Percentiles rank a stretch among this genome's conserved stretches.
phyloP scores from a whole-genome alignment of 2,329 filamentous ascomycete genomes.

The Ciborinia camelliae region DNA sequence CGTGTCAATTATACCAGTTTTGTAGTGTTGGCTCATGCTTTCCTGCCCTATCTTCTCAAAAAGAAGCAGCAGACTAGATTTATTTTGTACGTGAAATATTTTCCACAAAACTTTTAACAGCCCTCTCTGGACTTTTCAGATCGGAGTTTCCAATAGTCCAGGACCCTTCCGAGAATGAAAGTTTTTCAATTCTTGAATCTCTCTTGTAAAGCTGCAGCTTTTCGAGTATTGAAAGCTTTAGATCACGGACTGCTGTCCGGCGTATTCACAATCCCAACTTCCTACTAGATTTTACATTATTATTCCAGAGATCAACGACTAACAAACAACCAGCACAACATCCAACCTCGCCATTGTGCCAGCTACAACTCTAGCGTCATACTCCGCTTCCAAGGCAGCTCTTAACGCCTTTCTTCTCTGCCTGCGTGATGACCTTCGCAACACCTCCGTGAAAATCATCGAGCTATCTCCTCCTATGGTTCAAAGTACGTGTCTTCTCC shows the following conservation, averaged over 20 bases:
- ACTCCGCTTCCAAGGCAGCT: slow-evolving; percentile 46
- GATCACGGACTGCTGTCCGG: too few relatives aligned
- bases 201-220: too few relatives aligned
- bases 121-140: too few relatives aligned
- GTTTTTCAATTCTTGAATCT: too few relatives aligned
- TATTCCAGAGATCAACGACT: too few relatives aligned
- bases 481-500: slow-evolving; percentile 26
- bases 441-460: slow-evolving; percentile 40
- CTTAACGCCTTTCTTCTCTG: slow-evolving; percentile 43
- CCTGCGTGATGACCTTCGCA: slow-evolving; percentile 42
- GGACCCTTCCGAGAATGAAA: too few relatives aligned
- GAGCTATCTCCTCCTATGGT: slow-evolving; percentile 42
- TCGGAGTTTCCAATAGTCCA: too few relatives aligned
- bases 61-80: slow-evolving; percentile 22
- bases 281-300: too few relatives aligned
- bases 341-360: slow-evolving; percentile 26
- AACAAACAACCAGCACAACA: slow-evolving; percentile 24
- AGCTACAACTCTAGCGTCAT: slow-evolving; percentile 37
- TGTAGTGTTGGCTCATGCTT: slow-evolving; percentile 32
- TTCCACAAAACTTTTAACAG: too few relatives aligned
- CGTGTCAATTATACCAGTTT: slow-evolving; percentile 34
- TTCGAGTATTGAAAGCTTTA: too few relatives aligned
- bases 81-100: slow-evolving; percentile 26
- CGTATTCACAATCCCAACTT: too few relatives aligned
- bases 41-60: slow-evolving; percentile 31